Evolutionary conservation across 768 basidiomycete species (phyloP), one percentile per base, ranked within the genome.

Genomic region (Cystobasidium onofrii): DNA sequence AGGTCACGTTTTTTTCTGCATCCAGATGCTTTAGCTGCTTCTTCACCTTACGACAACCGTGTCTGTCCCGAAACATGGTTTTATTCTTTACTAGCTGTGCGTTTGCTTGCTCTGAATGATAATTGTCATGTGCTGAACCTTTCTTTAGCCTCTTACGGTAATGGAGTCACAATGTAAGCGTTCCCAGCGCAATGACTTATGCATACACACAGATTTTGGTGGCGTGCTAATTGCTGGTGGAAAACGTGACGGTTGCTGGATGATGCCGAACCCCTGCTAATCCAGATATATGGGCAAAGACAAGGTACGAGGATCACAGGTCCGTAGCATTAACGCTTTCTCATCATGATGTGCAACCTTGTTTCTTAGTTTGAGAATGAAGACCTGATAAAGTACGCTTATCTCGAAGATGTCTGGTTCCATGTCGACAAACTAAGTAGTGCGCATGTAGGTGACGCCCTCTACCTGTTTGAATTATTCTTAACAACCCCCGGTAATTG

Each of bases 331-430:
- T 57, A 43, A 29, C 33, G 1, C 33, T 43, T 3, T 46, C 55
- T 54, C 43, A 13, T 1, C 3, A 41, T 3, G 20, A n/a, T 46
- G 73, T 1, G 25, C 9, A n/a, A n/a, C 15, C 18, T 23, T 27
- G 29, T 20, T 34, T 43, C 20, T 13, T 12, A 23, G 20, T 34
- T 25, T 13, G 74, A 74, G 98, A 95, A 99, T 83, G 95, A 98
- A 81, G 93, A 96, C 62, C 83, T 98, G 63, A 92, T 98, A 78
- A 90, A 87, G 81, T 96, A 92, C 78, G 93, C 82, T 10, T 76
- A 76, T 25, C 79, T 81, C 10, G 76, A 80, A 7, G 83, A 84
- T 75, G 76, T 84, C 43, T 84, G 84, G 91, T 96, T 98, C 76
- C 96, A 98, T 81, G 96, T 99, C 75, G 96, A 98, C 84, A 95